phyloP scores from a whole-genome alignment of 179 eudicot species.

The Actinidia chinensis region DNA sequence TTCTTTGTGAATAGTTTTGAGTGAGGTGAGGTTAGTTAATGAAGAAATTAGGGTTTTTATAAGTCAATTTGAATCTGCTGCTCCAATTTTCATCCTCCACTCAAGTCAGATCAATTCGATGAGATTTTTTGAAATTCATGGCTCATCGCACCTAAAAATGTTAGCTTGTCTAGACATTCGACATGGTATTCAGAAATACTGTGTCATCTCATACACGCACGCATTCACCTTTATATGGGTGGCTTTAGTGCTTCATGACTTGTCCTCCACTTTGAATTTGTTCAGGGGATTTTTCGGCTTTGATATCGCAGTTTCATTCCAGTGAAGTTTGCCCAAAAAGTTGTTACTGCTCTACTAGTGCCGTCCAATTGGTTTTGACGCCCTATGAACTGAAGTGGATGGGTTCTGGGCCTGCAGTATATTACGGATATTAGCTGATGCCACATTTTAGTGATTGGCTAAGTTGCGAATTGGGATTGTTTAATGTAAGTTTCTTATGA shows the following conservation, averaged over 20 bases:
- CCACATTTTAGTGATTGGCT: background rate
- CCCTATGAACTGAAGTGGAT: background rate
- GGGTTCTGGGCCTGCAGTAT: slow-evolving; percentile 2
- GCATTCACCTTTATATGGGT: background rate
- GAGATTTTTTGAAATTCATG: slow-evolving; percentile 18
- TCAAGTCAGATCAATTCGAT: too few relatives aligned
- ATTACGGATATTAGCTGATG: background rate
- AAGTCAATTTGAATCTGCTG: too few relatives aligned
- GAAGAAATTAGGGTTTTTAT: too few relatives aligned
- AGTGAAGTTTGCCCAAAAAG: background rate
- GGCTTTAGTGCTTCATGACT: background rate
- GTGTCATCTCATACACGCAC: background rate
- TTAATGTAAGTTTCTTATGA: background rate
- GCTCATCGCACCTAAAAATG: slow-evolving; percentile 23
- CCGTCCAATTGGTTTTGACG: too few relatives aligned
- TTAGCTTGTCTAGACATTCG: slow-evolving; percentile 25
- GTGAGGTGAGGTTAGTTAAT: too few relatives aligned
- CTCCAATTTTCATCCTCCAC: too few relatives aligned
- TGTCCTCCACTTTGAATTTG: background rate
- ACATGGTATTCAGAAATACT: background rate
- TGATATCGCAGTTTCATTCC: background rate
- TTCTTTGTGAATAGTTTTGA: too few relatives aligned
- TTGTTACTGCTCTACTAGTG: background rate
- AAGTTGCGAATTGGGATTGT: slow-evolving; percentile 9
- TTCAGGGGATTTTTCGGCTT: background rate